phyloP scores from a whole-genome alignment of 129 eudicot species.

The Heracleum sosnowskyi region DNA sequence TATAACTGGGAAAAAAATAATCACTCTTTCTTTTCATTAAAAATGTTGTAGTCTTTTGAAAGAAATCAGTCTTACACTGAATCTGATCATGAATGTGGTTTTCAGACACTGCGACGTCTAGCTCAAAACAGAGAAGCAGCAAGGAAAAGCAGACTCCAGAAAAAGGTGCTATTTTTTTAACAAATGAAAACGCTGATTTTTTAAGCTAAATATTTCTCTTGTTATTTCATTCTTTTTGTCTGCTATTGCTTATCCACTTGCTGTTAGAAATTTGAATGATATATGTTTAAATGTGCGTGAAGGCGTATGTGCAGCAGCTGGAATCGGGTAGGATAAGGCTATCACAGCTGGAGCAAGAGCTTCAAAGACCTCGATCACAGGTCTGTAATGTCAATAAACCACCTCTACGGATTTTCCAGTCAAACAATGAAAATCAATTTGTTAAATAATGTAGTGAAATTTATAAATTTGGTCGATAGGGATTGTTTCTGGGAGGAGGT shows the following conservation, averaged over 20 bases:
- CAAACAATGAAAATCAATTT: neutral
- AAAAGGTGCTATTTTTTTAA: slow-evolving; percentile 42
- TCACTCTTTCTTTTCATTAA: neutral
- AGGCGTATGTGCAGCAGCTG: slow-evolving; percentile 95
- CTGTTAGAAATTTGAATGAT: neutral
- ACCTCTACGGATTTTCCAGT: neutral
- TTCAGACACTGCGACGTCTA: slow-evolving; percentile 88
- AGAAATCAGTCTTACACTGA: neutral
- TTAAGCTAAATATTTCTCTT: neutral
- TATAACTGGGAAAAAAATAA: neutral
- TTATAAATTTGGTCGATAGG: slow-evolving; percentile 30
- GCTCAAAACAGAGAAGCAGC: slow-evolving; percentile 99
- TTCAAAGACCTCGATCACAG: slow-evolving; percentile 88
- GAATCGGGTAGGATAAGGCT: slow-evolving; percentile 86
- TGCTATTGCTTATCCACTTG: neutral
- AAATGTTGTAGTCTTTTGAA: neutral
- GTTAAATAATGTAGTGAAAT: neutral
- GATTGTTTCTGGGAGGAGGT: slow-evolving; percentile 58
- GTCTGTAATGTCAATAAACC: slow-evolving; percentile 53
- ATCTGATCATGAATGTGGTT: slow-evolving; percentile 14
- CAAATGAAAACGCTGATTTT: neutral
- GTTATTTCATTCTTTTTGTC: neutral
- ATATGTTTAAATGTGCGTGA: slow-evolving; percentile 5
- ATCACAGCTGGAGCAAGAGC: slow-evolving; percentile 86
- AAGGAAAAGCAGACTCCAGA: slow-evolving; percentile 87